A percentile compares a stretch with the other conserved stretches of the same genome.
Conservation (phyloP, 2,329 filamentous ascomycete species). For the Aspergillus flavus region DNA sequence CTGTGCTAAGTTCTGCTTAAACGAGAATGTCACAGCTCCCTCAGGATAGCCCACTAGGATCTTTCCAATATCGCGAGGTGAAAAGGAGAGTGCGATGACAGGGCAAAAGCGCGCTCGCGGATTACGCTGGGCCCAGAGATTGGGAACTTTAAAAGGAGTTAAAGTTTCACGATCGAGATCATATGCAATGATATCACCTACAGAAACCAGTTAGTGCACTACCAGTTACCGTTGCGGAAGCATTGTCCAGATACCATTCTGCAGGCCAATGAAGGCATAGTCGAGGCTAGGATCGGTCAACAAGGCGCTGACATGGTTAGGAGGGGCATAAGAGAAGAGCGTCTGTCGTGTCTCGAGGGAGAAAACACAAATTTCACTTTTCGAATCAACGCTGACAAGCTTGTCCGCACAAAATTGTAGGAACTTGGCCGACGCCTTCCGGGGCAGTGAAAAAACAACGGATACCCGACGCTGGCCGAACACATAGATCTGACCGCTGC, state of each 20-base stretch:
- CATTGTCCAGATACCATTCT: slow-evolving; percentile 57
- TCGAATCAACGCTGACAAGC: slow-evolving; percentile 79
- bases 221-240: background rate
- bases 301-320: slow-evolving; percentile 73
- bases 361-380: slow-evolving; percentile 83
- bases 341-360: slow-evolving; percentile 71
- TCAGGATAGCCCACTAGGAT: slow-evolving; percentile 88
- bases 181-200: slow-evolving; percentile 83
- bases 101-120: slow-evolving; percentile 65
- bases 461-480: slow-evolving; percentile 81
- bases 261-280: slow-evolving; percentile 84
- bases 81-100: slow-evolving; percentile 78
- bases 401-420: slow-evolving; percentile 86
- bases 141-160: slow-evolving; percentile 78
- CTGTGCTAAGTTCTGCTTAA: slow-evolving; percentile 82
- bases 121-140: slow-evolving; percentile 78
- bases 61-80: slow-evolving; percentile 89
- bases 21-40: slow-evolving; percentile 87
- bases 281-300: slow-evolving; percentile 88
- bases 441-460: slow-evolving; percentile 70
- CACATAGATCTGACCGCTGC: slow-evolving; percentile 84
- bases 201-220: slow-evolving; percentile 5
- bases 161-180: slow-evolving; percentile 82
- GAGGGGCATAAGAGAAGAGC: slow-evolving; percentile 71
- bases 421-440: slow-evolving; percentile 72